phyloP scores from a whole-genome alignment of 805 yeast species.

The Candida tammaniensis region DNA sequence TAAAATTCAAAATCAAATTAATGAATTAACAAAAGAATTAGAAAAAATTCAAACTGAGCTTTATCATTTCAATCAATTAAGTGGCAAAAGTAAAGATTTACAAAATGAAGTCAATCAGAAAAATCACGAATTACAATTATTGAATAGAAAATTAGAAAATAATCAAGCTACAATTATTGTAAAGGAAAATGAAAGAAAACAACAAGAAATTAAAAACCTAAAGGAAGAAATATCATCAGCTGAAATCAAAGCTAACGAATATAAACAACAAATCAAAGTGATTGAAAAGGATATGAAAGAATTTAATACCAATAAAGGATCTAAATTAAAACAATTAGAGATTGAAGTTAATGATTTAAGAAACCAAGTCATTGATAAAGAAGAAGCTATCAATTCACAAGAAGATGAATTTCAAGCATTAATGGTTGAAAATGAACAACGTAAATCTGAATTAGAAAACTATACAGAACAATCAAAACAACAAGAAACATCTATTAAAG shows the following conservation, averaged over 20 bases:
- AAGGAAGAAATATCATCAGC: constrained; percentile 35
- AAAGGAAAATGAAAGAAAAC: constrained; percentile 45
- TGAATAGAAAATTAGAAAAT: constrained; percentile 52
- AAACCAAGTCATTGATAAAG: constrained; percentile 36
- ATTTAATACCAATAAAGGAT: constrained; percentile 73
- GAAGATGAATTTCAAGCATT: constrained; percentile 59
- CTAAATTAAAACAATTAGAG: constrained; percentile 67
- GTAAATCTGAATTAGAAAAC: constrained; percentile 51
- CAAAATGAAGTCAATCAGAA: constrained; percentile 59
- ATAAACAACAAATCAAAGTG: constrained; percentile 42
- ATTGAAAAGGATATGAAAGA: constrained; percentile 81
- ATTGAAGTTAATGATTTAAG: constrained; percentile 43
- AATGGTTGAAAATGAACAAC: constrained; percentile 70
- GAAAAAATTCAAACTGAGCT: constrained; percentile 38
- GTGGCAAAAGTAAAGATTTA: constrained; percentile 49
- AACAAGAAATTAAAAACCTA: constrained; percentile 45
- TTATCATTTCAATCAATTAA: constrained; percentile 37
- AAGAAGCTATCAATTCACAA: constrained; percentile 40
- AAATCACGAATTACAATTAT: constrained; percentile 55
- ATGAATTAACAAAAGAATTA: constrained; percentile 43
- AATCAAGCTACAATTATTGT: constrained; percentile 58
- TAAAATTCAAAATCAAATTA: constrained; percentile 35
- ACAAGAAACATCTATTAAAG: constrained; percentile 16
- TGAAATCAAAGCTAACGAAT: constrained; percentile 24
- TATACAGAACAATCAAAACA: constrained; percentile 43